Percentiles rank a stretch among this genome's conserved stretches.
phyloP scores from a whole-genome alignment of 2,329 filamentous ascomycete genomes.

The Plenodomus biglobosus region DNA sequence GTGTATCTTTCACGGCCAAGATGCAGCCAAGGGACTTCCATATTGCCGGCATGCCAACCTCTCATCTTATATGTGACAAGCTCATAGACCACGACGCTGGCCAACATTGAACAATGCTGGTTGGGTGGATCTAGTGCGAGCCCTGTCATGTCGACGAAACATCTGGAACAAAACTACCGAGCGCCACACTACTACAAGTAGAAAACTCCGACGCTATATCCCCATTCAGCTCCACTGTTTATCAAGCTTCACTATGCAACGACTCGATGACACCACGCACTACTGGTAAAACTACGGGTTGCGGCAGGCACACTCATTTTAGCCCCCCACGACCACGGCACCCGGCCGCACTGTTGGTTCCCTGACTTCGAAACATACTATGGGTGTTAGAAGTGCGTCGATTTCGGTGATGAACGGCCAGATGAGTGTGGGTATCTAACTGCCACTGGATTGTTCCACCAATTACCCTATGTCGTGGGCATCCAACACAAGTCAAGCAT shows the following conservation, averaged over 20 bases:
- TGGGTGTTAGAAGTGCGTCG: neutral
- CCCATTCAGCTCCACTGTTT: neutral
- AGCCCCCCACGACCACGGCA: neutral
- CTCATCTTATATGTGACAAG: slow-evolving; percentile 9
- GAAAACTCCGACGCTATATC: slow-evolving; percentile 1
- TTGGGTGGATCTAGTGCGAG: slow-evolving; percentile 3
- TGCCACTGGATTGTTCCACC: slow-evolving; percentile 7
- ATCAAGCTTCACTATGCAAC: neutral
- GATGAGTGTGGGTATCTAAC: neutral
- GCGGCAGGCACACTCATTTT: neutral
- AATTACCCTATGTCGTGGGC: slow-evolving; percentile 9
- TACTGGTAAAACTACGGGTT: neutral
- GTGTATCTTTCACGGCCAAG: neutral
- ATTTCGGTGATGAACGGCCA: slow-evolving; percentile 6
- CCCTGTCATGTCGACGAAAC: slow-evolving; percentile 8
- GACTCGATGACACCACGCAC: neutral
- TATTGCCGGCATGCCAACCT: neutral
- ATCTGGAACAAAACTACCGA: neutral
- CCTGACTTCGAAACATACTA: too few relatives aligned
- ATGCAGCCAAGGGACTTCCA: neutral
- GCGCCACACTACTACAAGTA: neutral
- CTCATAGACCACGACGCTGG: slow-evolving; percentile 1
- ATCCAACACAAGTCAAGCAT: slow-evolving; percentile 10
- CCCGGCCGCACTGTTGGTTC: neutral
- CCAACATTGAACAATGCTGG: slow-evolving; percentile 3